Evolutionary conservation across 371 early-diverging fungal species (phyloP), one percentile per base, ranked within the genome.

Genomic region (Mortierella sp.): DNA sequence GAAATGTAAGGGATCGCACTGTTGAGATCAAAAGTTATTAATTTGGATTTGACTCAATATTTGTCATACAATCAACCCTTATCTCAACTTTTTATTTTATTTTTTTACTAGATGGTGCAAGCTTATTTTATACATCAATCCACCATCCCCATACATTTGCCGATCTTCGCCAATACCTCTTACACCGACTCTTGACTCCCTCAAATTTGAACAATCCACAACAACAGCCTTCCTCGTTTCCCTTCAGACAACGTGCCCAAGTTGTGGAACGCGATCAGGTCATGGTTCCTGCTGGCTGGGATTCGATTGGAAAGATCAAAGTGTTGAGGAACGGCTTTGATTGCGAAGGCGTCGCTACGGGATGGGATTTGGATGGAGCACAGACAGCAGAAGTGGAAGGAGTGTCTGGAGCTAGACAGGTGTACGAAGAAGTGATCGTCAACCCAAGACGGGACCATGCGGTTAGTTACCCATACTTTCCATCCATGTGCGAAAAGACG

Each of bases 221-320:
- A 32, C 72, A 82, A 35, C 62, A 76, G 19, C 75, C 86, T 28
- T 86, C 85, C 43, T 82, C 82, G 34, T 92, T 87, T 55, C 83
- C 83, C 3, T 96, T 93, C 82, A 86, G 87, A 40, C 64, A 85
- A 45, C 87, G 91, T 10, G 93, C 96, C 10, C 91, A 94, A 47
- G 92, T 95, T 1, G 91, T 96, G 19, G 97, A 97, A 59, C 90
- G 96, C n/a, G 95, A 95, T 65, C 85, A 88, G 10, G 93, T 96
- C 12, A 85, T 95, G 70, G 92, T 97, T 22, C 98, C 98, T 10
- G 84, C 93, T 29, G 98, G 98, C 26, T 97, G 97, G 98, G 98
- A 97, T 75, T 92, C 94, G 40, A 93, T 91, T 88, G 92, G 93
- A 23, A 96, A 95, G 81, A 93, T 97, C 54, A 85, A 88, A 29